Conservation (phyloP, 2,329 filamentous ascomycete species). For the Epichloe brachyelytri region DNA sequence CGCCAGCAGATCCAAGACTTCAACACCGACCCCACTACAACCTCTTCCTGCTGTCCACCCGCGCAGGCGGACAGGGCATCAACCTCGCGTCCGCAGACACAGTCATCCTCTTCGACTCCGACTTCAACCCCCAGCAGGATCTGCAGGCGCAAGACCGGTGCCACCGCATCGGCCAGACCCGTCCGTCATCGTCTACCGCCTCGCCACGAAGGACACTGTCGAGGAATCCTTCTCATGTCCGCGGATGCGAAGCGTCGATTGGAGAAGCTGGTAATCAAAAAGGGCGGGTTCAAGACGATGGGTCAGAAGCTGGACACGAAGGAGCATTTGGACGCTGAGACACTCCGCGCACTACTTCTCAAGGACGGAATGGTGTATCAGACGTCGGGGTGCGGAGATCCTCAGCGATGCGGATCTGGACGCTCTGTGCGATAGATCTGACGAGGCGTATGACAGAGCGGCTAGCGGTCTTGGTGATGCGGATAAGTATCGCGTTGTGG, state of each 20-base stretch:
- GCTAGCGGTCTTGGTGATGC: constrained; percentile 66
- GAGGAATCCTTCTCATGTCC: constrained; percentile 78
- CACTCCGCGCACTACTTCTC: constrained; percentile 47
- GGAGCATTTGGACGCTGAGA: constrained; percentile 46
- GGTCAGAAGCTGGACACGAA: constrained; percentile 43
- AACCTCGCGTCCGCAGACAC: constrained; percentile 87
- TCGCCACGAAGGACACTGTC: constrained; percentile 86
- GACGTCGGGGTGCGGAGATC: constrained; percentile 48
- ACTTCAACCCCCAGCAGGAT: constrained; percentile 97
- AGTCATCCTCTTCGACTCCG: constrained; percentile 74
- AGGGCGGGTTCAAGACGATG: constrained; percentile 69
- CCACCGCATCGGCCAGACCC: constrained; percentile 86
- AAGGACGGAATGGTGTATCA: constrained; percentile 59
- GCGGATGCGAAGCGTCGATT: constrained; percentile 85
- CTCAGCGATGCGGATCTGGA: constrained; percentile 65
- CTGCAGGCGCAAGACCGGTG: constrained; percentile 92
- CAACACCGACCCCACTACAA: constrained; percentile 52
- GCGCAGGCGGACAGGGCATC: constrained; percentile 90
- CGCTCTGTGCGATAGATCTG: constrained; percentile 63
- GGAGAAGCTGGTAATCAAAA: constrained; percentile 91
- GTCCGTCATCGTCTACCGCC: constrained; percentile 82
- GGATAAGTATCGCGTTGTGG: constrained; percentile 63
- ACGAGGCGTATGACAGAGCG: constrained; percentile 53
- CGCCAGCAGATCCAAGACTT: constrained; percentile 61
- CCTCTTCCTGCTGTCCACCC: constrained; percentile 78